Evolutionary conservation across 1,284 basidiomycete species (phyloP).

Genomic region (Hypsizygus ulmarius): DNA sequence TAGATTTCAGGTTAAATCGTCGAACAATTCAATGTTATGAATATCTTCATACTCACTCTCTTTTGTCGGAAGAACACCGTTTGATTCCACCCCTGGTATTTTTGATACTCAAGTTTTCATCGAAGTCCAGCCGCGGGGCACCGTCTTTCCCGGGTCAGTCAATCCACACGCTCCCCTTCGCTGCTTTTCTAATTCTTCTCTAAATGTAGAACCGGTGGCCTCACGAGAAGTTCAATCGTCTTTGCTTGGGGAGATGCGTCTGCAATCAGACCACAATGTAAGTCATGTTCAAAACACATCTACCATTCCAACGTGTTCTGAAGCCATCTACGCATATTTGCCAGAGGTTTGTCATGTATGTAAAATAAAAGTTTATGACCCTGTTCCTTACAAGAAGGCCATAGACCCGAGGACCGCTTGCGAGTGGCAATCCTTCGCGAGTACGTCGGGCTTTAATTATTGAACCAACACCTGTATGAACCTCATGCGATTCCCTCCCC

Average conservation of each 20-base stretch:
- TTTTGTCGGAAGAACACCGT: slow-evolving; percentile 27
- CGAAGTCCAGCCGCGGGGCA: slow-evolving; percentile 35
- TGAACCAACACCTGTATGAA: background rate
- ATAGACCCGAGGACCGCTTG: slow-evolving; percentile 32
- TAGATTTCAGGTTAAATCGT: slow-evolving; percentile 10
- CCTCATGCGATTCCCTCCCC: background rate
- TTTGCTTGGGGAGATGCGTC: slow-evolving; percentile 37
- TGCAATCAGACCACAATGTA: slow-evolving; percentile 38
- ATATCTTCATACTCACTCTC: background rate
- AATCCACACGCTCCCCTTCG: background rate
- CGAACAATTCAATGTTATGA: no score
- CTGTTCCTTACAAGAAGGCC: slow-evolving; percentile 7
- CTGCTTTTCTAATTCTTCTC: slow-evolving; percentile 1
- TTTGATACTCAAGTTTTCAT: slow-evolving; percentile 42
- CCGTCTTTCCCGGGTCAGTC: slow-evolving; percentile 29
- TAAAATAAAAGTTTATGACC: background rate
- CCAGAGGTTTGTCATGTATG: slow-evolving; percentile 12
- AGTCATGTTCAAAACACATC: background rate
- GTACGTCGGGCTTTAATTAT: slow-evolving; percentile 18
- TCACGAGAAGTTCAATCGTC: slow-evolving; percentile 37
- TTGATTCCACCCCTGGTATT: slow-evolving; percentile 37
- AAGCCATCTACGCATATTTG: slow-evolving; percentile 4
- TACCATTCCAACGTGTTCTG: background rate
- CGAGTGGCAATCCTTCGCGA: slow-evolving; percentile 39
- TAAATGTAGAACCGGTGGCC: slow-evolving; percentile 27